phyloP scores from a whole-genome alignment of 345 rosid genomes.

The Salix arbutifolia region DNA sequence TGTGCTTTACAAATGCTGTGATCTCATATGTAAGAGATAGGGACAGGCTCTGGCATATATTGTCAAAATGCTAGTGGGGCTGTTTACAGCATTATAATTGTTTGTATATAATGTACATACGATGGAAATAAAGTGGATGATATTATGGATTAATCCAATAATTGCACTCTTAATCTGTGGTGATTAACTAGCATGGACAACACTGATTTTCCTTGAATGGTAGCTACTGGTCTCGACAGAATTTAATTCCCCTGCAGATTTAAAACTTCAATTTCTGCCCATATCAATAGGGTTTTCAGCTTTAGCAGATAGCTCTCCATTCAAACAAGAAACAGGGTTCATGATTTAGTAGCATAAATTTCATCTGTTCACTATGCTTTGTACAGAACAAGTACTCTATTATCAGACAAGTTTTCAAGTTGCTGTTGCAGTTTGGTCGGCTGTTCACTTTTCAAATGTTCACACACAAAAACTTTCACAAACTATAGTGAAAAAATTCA shows the following conservation, averaged over 20 bases:
- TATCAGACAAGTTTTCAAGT: neutral
- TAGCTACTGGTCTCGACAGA: neutral
- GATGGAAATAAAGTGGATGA: constrained; percentile 16
- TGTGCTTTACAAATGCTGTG: constrained; percentile 16
- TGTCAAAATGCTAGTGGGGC: constrained; percentile 19
- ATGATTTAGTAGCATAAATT: too few relatives aligned
- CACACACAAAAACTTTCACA: neutral
- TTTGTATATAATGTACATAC: constrained; percentile 23
- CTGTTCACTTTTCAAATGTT: neutral
- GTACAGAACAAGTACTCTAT: too few relatives aligned
- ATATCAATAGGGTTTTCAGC: neutral
- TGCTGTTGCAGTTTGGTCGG: neutral
- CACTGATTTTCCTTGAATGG: neutral
- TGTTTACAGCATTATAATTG: neutral
- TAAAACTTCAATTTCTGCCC: neutral
- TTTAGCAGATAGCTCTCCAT: neutral
- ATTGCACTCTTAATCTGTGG: neutral
- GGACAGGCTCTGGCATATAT: constrained; percentile 13
- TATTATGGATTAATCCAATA: neutral
- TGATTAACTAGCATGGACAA: neutral
- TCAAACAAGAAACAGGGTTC: too few relatives aligned
- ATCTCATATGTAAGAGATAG: constrained; percentile 19
- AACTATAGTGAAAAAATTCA: too few relatives aligned
- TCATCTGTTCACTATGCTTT: too few relatives aligned
- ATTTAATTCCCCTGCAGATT: neutral